These are phyloP conservation scores for Eucalyptus dawsonii DNA, from an alignment of 345 rosid genomes.

Conservation along the genomic window DNA sequence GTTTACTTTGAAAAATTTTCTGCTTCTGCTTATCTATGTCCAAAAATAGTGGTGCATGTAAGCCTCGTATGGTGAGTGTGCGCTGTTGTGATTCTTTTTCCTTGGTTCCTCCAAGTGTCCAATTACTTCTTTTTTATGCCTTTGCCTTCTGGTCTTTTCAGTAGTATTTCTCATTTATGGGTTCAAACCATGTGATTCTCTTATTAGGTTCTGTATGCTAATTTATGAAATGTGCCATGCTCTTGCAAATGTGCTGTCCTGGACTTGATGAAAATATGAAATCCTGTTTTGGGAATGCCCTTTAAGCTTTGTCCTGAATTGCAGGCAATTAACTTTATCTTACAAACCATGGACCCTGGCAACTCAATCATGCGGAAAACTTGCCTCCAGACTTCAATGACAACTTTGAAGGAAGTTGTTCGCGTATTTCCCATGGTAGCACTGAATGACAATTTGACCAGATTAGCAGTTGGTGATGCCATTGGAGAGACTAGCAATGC, in stretches of 20 bases:
- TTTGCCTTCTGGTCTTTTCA: neutral
- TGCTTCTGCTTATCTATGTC: neutral
- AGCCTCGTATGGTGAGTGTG: neutral
- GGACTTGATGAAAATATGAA: neutral
- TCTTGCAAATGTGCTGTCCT: neutral
- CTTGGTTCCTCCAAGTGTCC: neutral
- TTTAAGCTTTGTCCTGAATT: conserved; percentile 26
- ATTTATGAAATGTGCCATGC: neutral
- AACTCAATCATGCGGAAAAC: conserved; percentile 73
- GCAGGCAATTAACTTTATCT: conserved; percentile 71
- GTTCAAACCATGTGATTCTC: neutral
- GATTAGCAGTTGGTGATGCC: conserved; percentile 82
- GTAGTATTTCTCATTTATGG: neutral
- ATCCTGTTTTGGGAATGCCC: neutral
- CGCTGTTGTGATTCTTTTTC: neutral
- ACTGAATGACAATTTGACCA: conserved; percentile 54
- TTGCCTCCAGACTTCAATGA: conserved; percentile 65
- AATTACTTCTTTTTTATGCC: neutral
- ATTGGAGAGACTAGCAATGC: conserved; percentile 59
- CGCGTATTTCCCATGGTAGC: conserved; percentile 87
- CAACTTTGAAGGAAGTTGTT: conserved; percentile 58
- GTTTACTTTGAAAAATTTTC: neutral
- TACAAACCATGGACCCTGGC: conserved; percentile 81
- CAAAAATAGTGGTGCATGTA: neutral
- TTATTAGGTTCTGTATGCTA: neutral